Percentiles rank a stretch among this genome's conserved stretches.
Evolutionary conservation across 495 filamentous ascomycete species (phyloP).

Genomic region (Jackrogersella multiformis): DNA sequence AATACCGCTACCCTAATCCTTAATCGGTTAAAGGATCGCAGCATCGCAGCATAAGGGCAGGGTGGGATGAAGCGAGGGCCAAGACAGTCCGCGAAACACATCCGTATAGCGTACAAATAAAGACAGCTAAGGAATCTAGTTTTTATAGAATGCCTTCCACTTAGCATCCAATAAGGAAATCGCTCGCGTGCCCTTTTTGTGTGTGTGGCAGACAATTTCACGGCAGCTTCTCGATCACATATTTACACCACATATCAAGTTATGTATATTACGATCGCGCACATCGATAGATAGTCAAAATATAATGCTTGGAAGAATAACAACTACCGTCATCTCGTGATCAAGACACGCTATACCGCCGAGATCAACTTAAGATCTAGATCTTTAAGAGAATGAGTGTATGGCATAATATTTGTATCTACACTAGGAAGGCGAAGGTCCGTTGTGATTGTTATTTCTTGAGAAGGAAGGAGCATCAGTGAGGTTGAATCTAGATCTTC

Average conservation of each 20-base stretch:
- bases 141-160: background rate
- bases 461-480: background rate
- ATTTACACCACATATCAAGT: slow-evolving; percentile 1
- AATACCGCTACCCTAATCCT: background rate
- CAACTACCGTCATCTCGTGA: slow-evolving; percentile 8
- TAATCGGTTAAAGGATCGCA: slow-evolving; percentile 1
- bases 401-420: no score
- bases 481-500: background rate
- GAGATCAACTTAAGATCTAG: background rate
- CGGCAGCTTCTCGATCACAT: slow-evolving; percentile 1
- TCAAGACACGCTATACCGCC: background rate
- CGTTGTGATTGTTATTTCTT: no score
- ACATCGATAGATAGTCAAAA: background rate
- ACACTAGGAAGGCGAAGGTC: no score
- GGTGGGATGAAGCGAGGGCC: slow-evolving; percentile 7
- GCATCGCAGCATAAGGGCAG: background rate
- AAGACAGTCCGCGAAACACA: slow-evolving; percentile 13
- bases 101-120: slow-evolving; percentile 6
- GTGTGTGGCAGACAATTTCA: slow-evolving; percentile 19
- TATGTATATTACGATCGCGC: background rate
- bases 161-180: slow-evolving; percentile 21
- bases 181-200: slow-evolving; percentile 30
- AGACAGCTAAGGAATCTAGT: background rate
- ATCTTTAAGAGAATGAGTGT: background rate
- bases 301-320: no score